These are phyloP conservation scores for Candida broadrunensis DNA, from an alignment of 805 yeast genomes.

Conservation along the genomic window DNA sequence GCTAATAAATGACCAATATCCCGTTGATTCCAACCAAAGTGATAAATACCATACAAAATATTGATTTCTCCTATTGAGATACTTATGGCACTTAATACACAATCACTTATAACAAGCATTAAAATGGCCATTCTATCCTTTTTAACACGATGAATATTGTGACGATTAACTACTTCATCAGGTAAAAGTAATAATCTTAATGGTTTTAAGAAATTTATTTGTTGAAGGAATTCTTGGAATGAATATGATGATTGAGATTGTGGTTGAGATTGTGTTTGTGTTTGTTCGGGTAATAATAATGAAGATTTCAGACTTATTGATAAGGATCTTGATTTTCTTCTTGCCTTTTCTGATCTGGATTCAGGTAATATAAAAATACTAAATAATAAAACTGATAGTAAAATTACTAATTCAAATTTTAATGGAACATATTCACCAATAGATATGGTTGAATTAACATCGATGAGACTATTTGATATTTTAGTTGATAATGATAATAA, in stretches of 20 bases:
- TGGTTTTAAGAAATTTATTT: conserved; percentile 38
- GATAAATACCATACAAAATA: conserved; percentile 51
- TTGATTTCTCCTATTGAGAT: conserved; percentile 39
- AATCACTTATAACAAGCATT: conserved; percentile 47
- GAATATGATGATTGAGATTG: not conserved
- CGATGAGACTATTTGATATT: conserved; percentile 1
- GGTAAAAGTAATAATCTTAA: conserved; percentile 55
- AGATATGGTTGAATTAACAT: conserved; percentile 9
- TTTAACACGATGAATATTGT: conserved; percentile 12
- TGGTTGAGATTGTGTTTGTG: not conserved
- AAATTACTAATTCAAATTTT: conserved; percentile 27
- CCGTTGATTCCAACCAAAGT: conserved; percentile 52
- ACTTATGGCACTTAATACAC: conserved; percentile 24
- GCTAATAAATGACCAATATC: conserved; percentile 58
- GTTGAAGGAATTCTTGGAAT: conserved; percentile 1
- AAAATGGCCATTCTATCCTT: conserved; percentile 39
- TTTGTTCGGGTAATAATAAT: conserved; percentile 6
- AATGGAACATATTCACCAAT: conserved; percentile 30
- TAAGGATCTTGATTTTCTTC: conserved; percentile 47
- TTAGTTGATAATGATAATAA: conserved; percentile 10
- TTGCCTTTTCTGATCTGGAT: conserved; percentile 56
- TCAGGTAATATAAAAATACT: conserved; percentile 49
- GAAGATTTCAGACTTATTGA: conserved; percentile 20
- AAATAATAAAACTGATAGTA: conserved; percentile 28
- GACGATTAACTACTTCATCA: conserved; percentile 22